Conservation (phyloP, 2,329 filamentous ascomycete species). For the Ceratocystis huliohia region DNA sequence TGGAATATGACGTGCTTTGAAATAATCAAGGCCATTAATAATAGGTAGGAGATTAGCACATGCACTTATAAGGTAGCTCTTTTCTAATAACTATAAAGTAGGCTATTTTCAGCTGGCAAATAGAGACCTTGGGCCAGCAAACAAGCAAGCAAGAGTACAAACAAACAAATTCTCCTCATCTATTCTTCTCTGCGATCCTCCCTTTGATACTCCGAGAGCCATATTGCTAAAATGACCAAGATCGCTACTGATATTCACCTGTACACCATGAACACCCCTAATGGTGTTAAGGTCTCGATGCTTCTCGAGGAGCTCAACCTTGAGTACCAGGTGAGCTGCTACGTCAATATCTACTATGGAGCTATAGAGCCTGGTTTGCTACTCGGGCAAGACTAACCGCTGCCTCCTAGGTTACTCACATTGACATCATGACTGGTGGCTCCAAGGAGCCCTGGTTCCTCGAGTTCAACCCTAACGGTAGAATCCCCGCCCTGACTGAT, state of each 20-base stretch:
- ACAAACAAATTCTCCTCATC: background rate
- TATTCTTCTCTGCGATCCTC: background rate
- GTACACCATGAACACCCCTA: conserved; percentile 73
- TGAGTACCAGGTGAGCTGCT: conserved; percentile 53
- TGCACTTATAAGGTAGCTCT: no score
- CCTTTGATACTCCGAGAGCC: conserved; percentile 9
- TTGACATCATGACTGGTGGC: conserved; percentile 12
- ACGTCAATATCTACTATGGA: background rate
- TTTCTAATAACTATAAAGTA: no score
- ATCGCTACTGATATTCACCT: conserved; percentile 54
- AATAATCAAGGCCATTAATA: no score
- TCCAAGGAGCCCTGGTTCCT: conserved; percentile 63
- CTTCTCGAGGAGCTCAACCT: conserved; percentile 73
- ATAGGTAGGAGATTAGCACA: no score
- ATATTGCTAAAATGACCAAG: conserved; percentile 32
- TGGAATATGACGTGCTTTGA: no score
- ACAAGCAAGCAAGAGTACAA: background rate
- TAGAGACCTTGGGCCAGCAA: background rate
- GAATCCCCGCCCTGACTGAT: conserved; percentile 79
- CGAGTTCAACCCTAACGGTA: conserved; percentile 83
- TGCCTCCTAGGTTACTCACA: conserved; percentile 13
- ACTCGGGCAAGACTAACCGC: background rate
- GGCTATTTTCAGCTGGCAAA: no score
- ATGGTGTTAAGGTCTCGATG: conserved; percentile 83
- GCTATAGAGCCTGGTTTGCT: background rate